These are phyloP conservation scores for Arthrobotrys musiformis DNA, from an alignment of 2,329 filamentous ascomycete species.

Conservation along the genomic window DNA sequence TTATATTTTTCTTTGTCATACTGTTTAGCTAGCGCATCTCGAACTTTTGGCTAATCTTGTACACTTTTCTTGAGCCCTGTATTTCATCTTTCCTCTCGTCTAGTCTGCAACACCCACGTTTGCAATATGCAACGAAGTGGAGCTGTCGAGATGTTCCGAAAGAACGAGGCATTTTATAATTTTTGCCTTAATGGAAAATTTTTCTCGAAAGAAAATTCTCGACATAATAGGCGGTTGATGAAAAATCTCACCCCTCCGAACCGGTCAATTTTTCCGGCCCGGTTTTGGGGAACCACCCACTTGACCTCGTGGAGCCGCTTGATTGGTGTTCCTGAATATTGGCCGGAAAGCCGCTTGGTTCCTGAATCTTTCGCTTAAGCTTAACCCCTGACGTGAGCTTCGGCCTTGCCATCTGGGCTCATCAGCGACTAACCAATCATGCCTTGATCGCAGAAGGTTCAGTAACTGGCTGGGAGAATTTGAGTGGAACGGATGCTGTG, in stretches of 20 bases:
- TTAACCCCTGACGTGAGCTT: slow-evolving; percentile 41
- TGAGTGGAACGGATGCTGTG: slow-evolving; percentile 26
- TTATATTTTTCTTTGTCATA: background rate
- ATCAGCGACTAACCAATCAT: slow-evolving; percentile 50
- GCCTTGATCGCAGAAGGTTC: slow-evolving; percentile 34
- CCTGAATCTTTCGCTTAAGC: slow-evolving; percentile 54
- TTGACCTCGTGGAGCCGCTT: slow-evolving; percentile 48
- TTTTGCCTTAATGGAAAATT: background rate
- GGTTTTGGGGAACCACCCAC: slow-evolving; percentile 41
- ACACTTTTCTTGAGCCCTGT: background rate
- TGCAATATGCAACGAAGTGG: slow-evolving; percentile 29
- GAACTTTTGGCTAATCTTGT: background rate
- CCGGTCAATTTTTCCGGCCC: slow-evolving; percentile 39
- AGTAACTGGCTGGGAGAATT: slow-evolving; percentile 27
- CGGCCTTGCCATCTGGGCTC: slow-evolving; percentile 42
- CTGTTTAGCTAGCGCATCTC: background rate
- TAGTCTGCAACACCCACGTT: slow-evolving; percentile 23
- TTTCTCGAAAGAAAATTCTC: slow-evolving; percentile 22
- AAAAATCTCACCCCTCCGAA: slow-evolving; percentile 44
- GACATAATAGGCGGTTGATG: slow-evolving; percentile 14
- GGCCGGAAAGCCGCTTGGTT: slow-evolving; percentile 41
- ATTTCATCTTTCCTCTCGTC: background rate
- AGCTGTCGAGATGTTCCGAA: slow-evolving; percentile 1
- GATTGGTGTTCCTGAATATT: slow-evolving; percentile 56
- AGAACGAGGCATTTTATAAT: slow-evolving; percentile 21